Evolutionary conservation across 1,139 yeast genomes (phyloP), one percentile per base, ranked within the genome.

Genomic region (Nakaseomyces delphensis): DNA sequence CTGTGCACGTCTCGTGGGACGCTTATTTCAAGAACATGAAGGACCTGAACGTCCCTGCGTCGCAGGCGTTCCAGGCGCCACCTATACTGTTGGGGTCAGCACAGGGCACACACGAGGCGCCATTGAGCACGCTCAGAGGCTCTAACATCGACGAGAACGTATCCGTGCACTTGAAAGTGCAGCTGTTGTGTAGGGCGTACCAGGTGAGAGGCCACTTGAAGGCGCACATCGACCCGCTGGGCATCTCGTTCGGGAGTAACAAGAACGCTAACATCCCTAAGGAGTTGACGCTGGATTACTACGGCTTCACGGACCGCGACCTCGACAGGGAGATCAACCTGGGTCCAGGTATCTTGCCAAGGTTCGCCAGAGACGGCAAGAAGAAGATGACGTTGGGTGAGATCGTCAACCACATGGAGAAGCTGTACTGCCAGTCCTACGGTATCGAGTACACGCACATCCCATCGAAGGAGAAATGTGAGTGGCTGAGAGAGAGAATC

Each of bases 171-270:
- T 77, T 91, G 73, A 93, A 91, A 67, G 94, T 87, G 19, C 99
- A 91, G 73, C 77, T 91, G 56, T 74, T 91, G 57, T 97, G 93
- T 48, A 84, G 99, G 66, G 98, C 98, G 36, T 93, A 89, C 69
- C 98, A 91, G 70, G 98, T 91, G 43, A 80, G 97, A 67, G 99
- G 98, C 52, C 98, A 91, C 66, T 84, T 81, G 65, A 86, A 85
- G 70, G 96, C 98, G 40, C 83, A 80, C 60, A 82, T 89, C 48
- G 99, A 91, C 66, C 99, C 99, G 14, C 72, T 91, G 61, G 93
- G 84, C 30, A 83, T 91, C 59, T 78, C 91, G 23, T 85, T 80
- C 62, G 96, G 93, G 52, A 83, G 78, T 55, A 74, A 75, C 57
- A 63, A 69, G 47, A 57, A 65, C 29, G 68, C 70, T 45, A 63